A percentile compares a stretch with the other conserved stretches of the same genome.
Conservation (phyloP, 2,329 filamentous ascomycete genomes). For the Alternaria gaisen region DNA sequence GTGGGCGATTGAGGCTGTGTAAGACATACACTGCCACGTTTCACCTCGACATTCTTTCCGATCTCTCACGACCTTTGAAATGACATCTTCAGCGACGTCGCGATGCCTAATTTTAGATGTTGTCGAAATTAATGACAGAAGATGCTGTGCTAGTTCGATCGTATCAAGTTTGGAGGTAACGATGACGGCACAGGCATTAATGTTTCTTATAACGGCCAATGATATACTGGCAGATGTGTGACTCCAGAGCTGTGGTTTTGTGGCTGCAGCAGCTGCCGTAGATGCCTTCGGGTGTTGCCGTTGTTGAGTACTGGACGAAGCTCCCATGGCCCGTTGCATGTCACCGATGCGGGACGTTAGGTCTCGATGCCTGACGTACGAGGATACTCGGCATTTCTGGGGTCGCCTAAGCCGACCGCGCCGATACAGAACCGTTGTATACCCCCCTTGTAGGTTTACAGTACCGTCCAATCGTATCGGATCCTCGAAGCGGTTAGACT, state of each 20-base stretch:
- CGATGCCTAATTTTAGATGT: slow-evolving; percentile 1
- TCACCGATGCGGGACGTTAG: background rate
- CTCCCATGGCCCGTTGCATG: background rate
- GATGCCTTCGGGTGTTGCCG: background rate
- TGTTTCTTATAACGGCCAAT: background rate
- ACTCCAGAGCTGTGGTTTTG: background rate
- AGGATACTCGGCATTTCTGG: slow-evolving; percentile 1
- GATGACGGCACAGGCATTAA: background rate
- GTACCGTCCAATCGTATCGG: background rate
- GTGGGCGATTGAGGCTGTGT: slow-evolving; percentile 12
- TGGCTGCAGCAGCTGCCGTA: background rate
- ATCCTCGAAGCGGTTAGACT: background rate
- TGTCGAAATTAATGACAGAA: background rate
- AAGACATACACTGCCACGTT: slow-evolving; percentile 11
- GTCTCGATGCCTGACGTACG: background rate
- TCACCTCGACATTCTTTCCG: background rate
- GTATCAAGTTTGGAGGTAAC: background rate
- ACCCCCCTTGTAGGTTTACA: background rate
- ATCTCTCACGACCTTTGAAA: background rate
- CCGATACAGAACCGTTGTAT: background rate
- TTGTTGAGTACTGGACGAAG: background rate
- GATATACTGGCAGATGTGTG: background rate
- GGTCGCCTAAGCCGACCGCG: background rate
- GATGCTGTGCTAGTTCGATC: background rate
- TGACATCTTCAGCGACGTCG: background rate